Base-by-base conservation (phyloP, 371 early-diverging fungal genomes). In the Mucor circinelloides region DNA sequence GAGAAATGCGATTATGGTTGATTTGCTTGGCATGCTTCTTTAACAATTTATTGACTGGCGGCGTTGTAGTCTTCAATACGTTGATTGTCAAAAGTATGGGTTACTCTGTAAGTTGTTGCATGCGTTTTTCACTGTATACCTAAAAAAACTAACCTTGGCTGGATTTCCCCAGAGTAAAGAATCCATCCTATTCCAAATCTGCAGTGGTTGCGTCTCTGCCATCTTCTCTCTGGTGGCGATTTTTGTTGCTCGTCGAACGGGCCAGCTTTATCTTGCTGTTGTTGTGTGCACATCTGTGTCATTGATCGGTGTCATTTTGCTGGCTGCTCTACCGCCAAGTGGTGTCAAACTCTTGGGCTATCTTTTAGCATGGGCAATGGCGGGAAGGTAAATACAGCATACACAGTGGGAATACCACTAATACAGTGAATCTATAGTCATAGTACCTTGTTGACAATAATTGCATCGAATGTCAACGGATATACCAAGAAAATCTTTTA, bases 401-500 rank as follows among this genome's bases (percentile, higher is more conserved):
- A 17, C 17, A 40, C 5, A 5, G 17, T 17, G 17, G 6, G 17
- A 0, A 13, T 40, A 0, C 3, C 5, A 40, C 40, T 40, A 6
- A 40, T 40, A 17, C 40, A 17, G 0, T 40, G 3, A 1, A 3
- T 17, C 6, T 40, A 17, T 17, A 40, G 69, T 2, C 68, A 70
- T 31, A 68, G 68, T 0, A 63, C 79, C 21, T 44, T 81, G 15
- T 58, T 75, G 3, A 70, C 77, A 2, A 64, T 73, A 9, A 54
- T 73, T 27, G 69, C 68, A 15, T 38, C 54, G n/a, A 81, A 81
- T 44, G 77, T 79, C 5, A 67, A 69, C 12, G 82, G 82, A 8
- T 81, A 81, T 31, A 74, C 76, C 6, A 81, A 81, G 58, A 81
- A 79, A 34, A 52, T 78, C 30, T 79, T 75, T 50, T 75, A 81